Percentiles rank a stretch among this genome's conserved stretches.
Conservation (phyloP, 2,329 filamentous ascomycete genomes). For the Alternaria postmessia region DNA sequence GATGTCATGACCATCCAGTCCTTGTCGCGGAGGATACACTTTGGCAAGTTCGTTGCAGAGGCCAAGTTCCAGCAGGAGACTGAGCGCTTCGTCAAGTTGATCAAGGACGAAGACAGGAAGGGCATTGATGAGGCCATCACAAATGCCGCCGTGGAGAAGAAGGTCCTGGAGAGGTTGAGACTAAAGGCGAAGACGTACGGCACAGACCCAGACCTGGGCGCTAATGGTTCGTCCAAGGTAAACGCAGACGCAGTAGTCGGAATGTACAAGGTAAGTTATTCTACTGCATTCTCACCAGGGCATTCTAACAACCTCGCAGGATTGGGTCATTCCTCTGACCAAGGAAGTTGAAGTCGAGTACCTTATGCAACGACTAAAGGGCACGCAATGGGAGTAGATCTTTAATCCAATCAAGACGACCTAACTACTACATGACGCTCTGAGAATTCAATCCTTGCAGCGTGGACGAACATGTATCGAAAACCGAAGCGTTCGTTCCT, state of each 20-base stretch:
- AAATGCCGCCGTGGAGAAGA: slow-evolving; percentile 84
- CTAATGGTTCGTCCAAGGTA: slow-evolving; percentile 76
- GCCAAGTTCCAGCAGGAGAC: slow-evolving; percentile 88
- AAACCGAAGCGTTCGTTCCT: no score
- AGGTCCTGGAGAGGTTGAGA: slow-evolving; percentile 84
- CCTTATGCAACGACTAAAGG: slow-evolving; percentile 86
- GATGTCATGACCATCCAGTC: slow-evolving; percentile 92
- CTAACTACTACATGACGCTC: no score
- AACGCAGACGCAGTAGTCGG: slow-evolving; percentile 75
- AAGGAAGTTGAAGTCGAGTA: slow-evolving; percentile 99
- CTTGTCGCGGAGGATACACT: slow-evolving; percentile 89
- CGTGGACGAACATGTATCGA: no score
- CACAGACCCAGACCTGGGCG: slow-evolving; percentile 76
- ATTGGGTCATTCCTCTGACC: slow-evolving; percentile 96
- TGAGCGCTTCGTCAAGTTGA: slow-evolving; percentile 81
- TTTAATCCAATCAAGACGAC: no score
- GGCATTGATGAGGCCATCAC: slow-evolving; percentile 93
- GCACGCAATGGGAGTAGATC: slow-evolving; percentile 57
- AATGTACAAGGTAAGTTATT: slow-evolving; percentile 48
- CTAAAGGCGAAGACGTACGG: slow-evolving; percentile 95
- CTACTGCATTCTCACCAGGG: neutral
- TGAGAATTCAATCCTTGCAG: no score
- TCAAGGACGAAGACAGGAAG: slow-evolving; percentile 78
- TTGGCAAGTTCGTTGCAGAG: slow-evolving; percentile 98
- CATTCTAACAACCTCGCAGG: slow-evolving; percentile 43